Conservation (phyloP, 305 asterid genomes). For the Fraxinus platypoda region DNA sequence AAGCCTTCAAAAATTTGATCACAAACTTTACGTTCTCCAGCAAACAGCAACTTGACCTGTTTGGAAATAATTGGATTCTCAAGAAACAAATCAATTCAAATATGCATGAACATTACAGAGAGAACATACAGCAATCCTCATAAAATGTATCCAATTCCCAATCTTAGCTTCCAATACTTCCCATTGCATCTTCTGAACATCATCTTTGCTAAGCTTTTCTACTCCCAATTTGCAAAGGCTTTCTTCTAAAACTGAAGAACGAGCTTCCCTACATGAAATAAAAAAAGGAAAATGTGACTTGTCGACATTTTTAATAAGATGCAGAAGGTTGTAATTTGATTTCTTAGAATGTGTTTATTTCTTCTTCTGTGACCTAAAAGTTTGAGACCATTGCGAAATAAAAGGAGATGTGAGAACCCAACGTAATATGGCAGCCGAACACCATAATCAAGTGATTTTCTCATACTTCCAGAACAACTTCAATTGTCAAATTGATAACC, state of each 20-base stretch:
- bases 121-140: conserved; percentile 90
- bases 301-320: conserved; percentile 8
- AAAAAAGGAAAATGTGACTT: not conserved
- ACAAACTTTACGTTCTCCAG: conserved; percentile 91
- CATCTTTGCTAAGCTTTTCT: conserved; percentile 99
- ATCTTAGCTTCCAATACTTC: conserved; percentile 97
- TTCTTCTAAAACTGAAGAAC: conserved; percentile 85
- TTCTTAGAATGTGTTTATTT: conserved; percentile 1
- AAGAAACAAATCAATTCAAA: conserved; percentile 13
- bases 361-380: conserved; percentile 13
- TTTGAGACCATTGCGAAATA: conserved; percentile 6
- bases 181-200: conserved; percentile 99
- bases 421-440: not conserved
- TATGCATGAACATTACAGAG: conserved; percentile 11
- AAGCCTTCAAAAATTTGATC: conserved; percentile 89
- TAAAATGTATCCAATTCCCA: conserved; percentile 97
- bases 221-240: conserved; percentile 94
- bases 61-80: conserved; percentile 25
- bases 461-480: not conserved
- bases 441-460: not conserved
- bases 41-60: conserved; percentile 92
- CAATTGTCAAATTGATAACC: not conserved
- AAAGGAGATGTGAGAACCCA: not conserved
- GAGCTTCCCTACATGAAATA: conserved; percentile 63
- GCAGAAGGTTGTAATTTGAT: conserved; percentile 4